Evolutionary conservation across 768 basidiomycete genomes (phyloP).

Genomic region (Gloeostereum incarnatum): DNA sequence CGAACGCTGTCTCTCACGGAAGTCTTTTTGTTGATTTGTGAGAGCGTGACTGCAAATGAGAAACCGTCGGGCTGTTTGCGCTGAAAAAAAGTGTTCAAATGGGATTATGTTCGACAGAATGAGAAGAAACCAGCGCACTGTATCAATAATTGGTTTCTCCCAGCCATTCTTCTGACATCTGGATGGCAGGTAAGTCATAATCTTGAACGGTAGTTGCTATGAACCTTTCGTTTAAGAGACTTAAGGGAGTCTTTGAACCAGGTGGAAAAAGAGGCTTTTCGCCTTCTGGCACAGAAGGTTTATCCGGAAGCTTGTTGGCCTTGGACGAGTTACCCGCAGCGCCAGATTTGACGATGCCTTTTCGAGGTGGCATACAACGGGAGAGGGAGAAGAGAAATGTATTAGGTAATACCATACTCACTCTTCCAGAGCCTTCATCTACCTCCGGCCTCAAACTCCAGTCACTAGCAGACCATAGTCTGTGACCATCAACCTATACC

Average conservation of each 20-base stretch:
- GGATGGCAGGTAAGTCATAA: constrained; percentile 4
- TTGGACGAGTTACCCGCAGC: constrained; percentile 87
- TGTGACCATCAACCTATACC: background rate
- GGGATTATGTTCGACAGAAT: constrained; percentile 6
- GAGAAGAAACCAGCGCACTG: constrained; percentile 31
- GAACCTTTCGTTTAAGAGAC: constrained; percentile 72
- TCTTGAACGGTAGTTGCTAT: background rate
- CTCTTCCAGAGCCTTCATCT: too few species aligned
- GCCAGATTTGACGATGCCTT: constrained; percentile 79
- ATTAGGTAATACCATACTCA: too few species aligned
- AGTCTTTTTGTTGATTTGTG: constrained; percentile 59
- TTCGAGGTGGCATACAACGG: constrained; percentile 49
- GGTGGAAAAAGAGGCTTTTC: constrained; percentile 68
- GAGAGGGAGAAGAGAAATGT: background rate
- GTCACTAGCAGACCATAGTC: background rate
- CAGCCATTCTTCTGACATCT: constrained; percentile 88
- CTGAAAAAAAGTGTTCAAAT: constrained; percentile 19
- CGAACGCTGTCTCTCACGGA: constrained; percentile 60
- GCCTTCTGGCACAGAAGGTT: constrained; percentile 16
- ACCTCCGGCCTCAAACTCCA: background rate
- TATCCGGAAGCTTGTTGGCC: constrained; percentile 16
- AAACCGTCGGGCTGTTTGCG: constrained; percentile 38
- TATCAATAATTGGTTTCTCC: constrained; percentile 77
- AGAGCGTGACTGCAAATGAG: constrained; percentile 64
- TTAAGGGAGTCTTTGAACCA: constrained; percentile 79